Base-by-base conservation (phyloP, 2,329 filamentous ascomycete genomes). In the Huntiella moniliformis region DNA sequence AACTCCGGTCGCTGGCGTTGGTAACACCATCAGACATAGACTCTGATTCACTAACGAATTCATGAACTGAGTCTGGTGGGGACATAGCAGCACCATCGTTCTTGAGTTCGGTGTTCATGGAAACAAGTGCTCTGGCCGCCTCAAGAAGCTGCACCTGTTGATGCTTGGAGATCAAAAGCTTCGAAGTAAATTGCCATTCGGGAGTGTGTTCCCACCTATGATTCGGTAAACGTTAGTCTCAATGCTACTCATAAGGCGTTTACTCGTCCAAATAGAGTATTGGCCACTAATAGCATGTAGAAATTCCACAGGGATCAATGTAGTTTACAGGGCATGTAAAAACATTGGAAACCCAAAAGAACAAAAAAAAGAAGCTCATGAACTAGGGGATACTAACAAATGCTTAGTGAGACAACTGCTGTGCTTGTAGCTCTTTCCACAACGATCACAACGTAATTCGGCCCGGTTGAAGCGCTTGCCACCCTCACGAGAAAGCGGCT, bases 381-480 rank as follows among this genome's bases (percentile, higher is more conserved):
- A 65, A 66, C 65, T n/a, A 41, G 66, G 68, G 77, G 72, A 68
- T 72, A 94, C 91, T 76, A 79, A 96, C 91, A 95, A 81, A 79
- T 98, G 91, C 77, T 96, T 98, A 63, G 84, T 92, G 71, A 98
- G 77, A 77, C 91, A 98, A 71, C 91, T 96, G 77, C 87, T 93
- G 74, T 98, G 91, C 78, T 98, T 98, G 77, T 98, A 98, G 67
- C 86, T 86, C 74, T 98, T 98, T 64, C 88, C 88, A 70, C 91
- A 98, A 66, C 87, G 88, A 61, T 94, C 85, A 69, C 91, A 98
- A 64, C 82, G 85, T 60, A 98, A 76, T 63, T 96, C 88, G 58
- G 79, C 77, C 58, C 78, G 75, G 66, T 76, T 82, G 63, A 75
- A 73, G 66, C 85, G 87, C 67, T 87, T 87, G 64, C 74, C 71